Conservation (phyloP, 352 stramenopile species). For the Phytopythium montanum region DNA sequence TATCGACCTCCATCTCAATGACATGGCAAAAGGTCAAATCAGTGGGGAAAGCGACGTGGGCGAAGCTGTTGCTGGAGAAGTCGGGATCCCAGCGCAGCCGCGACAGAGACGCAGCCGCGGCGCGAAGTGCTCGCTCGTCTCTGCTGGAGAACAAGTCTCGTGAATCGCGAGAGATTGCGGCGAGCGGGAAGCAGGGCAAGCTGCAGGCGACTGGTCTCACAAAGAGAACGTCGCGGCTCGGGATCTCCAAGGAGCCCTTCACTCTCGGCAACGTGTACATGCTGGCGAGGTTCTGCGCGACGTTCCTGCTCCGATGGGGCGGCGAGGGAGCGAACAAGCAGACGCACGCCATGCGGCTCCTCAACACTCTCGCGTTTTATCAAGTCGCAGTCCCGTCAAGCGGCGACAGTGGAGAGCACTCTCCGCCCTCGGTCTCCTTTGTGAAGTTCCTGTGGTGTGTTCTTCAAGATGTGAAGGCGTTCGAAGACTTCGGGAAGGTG, state of each 20-base stretch:
- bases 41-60: conserved; percentile 49
- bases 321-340: conserved; percentile 32
- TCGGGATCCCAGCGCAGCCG: conserved; percentile 28
- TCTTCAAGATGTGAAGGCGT: conserved; percentile 48
- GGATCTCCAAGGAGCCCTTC: conserved; percentile 31
- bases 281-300: conserved; percentile 34
- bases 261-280: conserved; percentile 39
- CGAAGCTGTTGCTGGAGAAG: conserved; percentile 54
- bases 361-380: conserved; percentile 64
- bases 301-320: conserved; percentile 63
- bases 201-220: conserved; percentile 16
- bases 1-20: conserved; percentile 44
- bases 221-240: conserved; percentile 7
- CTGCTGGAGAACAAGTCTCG: conserved; percentile 34
- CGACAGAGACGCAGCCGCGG: conserved; percentile 9
- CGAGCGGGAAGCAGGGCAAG: conserved; percentile 11
- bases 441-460: conserved; percentile 59
- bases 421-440: conserved; percentile 21
- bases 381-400: conserved; percentile 21
- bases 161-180: conserved; percentile 33
- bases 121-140: conserved; percentile 4
- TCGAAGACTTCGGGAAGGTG: conserved; percentile 55
- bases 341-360: conserved; percentile 37
- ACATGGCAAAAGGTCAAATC: conserved; percentile 62
- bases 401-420: conserved; percentile 2